A percentile compares a stretch with the other conserved stretches of the same genome.
These are phyloP conservation scores for Alternaria novae-zelandiae DNA, from an alignment of 2,329 filamentous ascomycete species.

Conservation along the genomic window DNA sequence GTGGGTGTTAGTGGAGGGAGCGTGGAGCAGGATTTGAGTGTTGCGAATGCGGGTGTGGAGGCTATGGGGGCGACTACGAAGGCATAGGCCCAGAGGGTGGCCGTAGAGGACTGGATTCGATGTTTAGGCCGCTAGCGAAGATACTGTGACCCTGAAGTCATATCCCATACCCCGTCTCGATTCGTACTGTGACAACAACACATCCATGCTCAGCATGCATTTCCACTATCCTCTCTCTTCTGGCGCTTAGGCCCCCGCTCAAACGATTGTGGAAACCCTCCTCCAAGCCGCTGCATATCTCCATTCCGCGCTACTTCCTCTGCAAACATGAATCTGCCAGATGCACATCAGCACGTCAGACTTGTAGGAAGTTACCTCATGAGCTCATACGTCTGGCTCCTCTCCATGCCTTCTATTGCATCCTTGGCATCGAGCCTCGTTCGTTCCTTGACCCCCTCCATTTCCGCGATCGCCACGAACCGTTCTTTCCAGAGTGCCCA, in stretches of 20 bases:
- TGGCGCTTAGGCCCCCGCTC: not conserved
- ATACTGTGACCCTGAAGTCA: not conserved
- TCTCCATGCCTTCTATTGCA: conserved; percentile 38
- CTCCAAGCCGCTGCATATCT: not conserved
- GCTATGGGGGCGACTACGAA: conserved; percentile 22
- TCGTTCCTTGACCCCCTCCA: conserved; percentile 27
- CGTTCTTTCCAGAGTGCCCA: conserved; percentile 44
- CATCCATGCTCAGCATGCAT: not conserved
- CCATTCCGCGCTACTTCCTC: not conserved
- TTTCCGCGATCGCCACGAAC: conserved; percentile 30
- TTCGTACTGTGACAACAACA: not conserved
- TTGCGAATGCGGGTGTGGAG: conserved; percentile 25
- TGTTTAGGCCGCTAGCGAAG: not conserved
- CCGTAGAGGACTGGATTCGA: not conserved
- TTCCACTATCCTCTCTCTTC: not conserved
- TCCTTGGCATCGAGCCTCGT: conserved; percentile 33
- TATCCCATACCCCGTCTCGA: not conserved
- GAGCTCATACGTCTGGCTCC: conserved; percentile 28
- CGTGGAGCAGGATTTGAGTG: conserved; percentile 33
- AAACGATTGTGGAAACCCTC: not conserved
- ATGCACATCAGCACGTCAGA: not conserved
- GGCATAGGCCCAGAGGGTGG: not conserved
- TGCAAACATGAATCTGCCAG: not conserved
- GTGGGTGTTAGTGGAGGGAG: conserved; percentile 40
- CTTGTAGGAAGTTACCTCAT: not conserved